phyloP scores from a whole-genome alignment of 371 early-diverging fungal genomes.

The Enteropsectra breve region DNA sequence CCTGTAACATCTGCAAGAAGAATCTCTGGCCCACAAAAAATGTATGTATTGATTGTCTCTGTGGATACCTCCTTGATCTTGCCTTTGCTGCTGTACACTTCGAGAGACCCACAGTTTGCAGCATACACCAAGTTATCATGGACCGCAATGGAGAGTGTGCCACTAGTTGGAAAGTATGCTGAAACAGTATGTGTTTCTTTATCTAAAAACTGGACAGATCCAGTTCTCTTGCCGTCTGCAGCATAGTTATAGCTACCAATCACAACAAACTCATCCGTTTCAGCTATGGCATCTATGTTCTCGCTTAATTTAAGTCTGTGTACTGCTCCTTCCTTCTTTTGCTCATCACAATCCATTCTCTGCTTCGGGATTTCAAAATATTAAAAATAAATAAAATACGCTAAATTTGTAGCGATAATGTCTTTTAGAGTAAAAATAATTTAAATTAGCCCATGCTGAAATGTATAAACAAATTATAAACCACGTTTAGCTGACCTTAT shows the following conservation, averaged over 20 bases:
- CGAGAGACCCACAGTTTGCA: slow-evolving; percentile 15
- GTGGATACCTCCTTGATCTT: slow-evolving; percentile 3
- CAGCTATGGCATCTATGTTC: slow-evolving; percentile 5
- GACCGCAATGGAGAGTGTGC: slow-evolving; percentile 17
- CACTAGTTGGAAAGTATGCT: slow-evolving; percentile 4
- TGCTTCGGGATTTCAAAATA: too few species aligned
- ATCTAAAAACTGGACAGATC: slow-evolving; percentile 12
- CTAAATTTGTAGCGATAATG: too few species aligned
- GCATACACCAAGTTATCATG: slow-evolving; percentile 8
- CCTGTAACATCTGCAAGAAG: slow-evolving; percentile 23
- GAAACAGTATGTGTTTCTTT: neutral
- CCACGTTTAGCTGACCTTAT: too few species aligned
- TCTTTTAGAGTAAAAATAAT: too few species aligned
- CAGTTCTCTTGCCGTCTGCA: slow-evolving; percentile 5
- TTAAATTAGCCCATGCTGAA: too few species aligned
- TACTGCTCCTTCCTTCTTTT: too few species aligned
- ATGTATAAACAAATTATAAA: too few species aligned
- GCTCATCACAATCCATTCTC: too few species aligned
- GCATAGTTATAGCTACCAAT: neutral
- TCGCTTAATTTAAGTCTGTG: too few species aligned
- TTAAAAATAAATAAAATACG: too few species aligned
- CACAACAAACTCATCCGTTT: slow-evolving; percentile 5
- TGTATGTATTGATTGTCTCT: slow-evolving; percentile 24
- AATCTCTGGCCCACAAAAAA: slow-evolving; percentile 1
- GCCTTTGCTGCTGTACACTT: neutral